phyloP scores from a whole-genome alignment of 768 basidiomycete species.

The Lactarius hengduanensis region DNA sequence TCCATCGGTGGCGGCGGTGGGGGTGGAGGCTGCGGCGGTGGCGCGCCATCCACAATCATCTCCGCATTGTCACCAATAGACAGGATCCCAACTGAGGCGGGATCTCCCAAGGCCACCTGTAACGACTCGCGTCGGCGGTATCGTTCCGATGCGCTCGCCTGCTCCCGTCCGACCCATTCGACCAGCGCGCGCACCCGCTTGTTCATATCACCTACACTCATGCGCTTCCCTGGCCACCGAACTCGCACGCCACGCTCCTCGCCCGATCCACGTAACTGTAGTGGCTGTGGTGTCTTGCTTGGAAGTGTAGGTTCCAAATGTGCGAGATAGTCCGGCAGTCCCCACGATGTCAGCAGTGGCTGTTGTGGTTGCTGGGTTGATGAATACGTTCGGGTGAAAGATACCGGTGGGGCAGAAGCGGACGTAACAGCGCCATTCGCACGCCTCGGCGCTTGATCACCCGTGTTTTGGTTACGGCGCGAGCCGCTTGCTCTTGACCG shows the following conservation, averaged over 20 bases:
- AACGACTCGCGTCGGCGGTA: constrained; percentile 66
- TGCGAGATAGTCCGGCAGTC: constrained; percentile 88
- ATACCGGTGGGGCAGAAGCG: constrained; percentile 37
- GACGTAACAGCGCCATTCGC: constrained; percentile 40
- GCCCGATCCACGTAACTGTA: constrained; percentile 61
- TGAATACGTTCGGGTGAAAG: constrained; percentile 58
- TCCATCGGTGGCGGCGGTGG: constrained; percentile 29
- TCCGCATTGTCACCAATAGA: constrained; percentile 32
- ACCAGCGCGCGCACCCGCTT: constrained; percentile 88
- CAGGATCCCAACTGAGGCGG: constrained; percentile 14
- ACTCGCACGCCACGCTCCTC: constrained; percentile 80
- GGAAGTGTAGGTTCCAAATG: constrained; percentile 86
- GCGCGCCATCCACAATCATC: constrained; percentile 38
- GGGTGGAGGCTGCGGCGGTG: constrained; percentile 27
- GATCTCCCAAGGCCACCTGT: constrained; percentile 48
- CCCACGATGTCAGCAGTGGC: constrained; percentile 81
- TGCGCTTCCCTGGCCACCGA: constrained; percentile 91
- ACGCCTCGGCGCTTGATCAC: constrained; percentile 31
- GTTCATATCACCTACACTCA: constrained; percentile 97
- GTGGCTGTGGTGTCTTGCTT: constrained; percentile 65
- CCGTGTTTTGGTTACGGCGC: constrained; percentile 44
- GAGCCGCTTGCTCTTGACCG: constrained; percentile 46
- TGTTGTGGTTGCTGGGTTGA: constrained; percentile 61
- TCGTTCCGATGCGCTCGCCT: constrained; percentile 72
- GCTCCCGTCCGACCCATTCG: constrained; percentile 92